A percentile compares a stretch with the other conserved stretches of the same genome.
These are phyloP conservation scores for Pythium grandisporangium DNA, from an alignment of 352 stramenopile species.

Conservation along the genomic window DNA sequence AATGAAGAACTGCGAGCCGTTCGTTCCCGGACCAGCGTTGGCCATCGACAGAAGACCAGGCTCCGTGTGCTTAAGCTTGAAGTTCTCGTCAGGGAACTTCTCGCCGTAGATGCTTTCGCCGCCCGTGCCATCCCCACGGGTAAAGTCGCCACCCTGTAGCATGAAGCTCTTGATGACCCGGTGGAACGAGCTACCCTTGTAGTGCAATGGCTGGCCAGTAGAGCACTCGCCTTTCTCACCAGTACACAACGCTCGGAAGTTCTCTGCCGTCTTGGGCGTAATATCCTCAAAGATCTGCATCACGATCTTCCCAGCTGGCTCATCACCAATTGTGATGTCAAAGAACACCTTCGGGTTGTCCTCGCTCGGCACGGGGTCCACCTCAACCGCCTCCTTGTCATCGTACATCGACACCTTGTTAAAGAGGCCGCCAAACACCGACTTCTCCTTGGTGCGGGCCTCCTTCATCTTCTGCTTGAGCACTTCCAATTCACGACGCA, in stretches of 20 bases:
- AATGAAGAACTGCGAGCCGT: constrained; percentile 98
- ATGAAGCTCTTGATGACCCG: constrained; percentile 95
- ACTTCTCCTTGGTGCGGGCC: constrained; percentile 94
- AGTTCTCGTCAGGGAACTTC: constrained; percentile 98
- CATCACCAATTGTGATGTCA: constrained; percentile 91
- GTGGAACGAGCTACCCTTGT: constrained; percentile 97
- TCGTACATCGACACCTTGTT: constrained; percentile 96
- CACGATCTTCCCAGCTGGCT: constrained; percentile 84
- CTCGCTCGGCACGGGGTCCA: constrained; percentile 40
- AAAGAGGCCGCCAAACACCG: constrained; percentile 94
- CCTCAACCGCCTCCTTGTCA: constrained; percentile 90
- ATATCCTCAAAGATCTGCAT: constrained; percentile 97
- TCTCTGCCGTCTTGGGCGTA: constrained; percentile 95
- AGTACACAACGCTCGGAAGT: constrained; percentile 97
- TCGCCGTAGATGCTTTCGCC: constrained; percentile 92
- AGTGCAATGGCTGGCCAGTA: constrained; percentile 89
- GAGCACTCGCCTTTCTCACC: constrained; percentile 92
- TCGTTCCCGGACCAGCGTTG: constrained; percentile 94
- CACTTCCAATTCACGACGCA: constrained; percentile 62
- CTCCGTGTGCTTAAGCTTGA: constrained; percentile 95
- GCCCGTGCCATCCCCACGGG: constrained; percentile 91
- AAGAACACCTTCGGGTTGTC: constrained; percentile 98
- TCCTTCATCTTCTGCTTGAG: constrained; percentile 85
- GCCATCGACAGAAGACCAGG: constrained; percentile 94
- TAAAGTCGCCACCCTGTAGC: constrained; percentile 96